Conservation (phyloP, 116 monocot species). For the Iris pallida region DNA sequence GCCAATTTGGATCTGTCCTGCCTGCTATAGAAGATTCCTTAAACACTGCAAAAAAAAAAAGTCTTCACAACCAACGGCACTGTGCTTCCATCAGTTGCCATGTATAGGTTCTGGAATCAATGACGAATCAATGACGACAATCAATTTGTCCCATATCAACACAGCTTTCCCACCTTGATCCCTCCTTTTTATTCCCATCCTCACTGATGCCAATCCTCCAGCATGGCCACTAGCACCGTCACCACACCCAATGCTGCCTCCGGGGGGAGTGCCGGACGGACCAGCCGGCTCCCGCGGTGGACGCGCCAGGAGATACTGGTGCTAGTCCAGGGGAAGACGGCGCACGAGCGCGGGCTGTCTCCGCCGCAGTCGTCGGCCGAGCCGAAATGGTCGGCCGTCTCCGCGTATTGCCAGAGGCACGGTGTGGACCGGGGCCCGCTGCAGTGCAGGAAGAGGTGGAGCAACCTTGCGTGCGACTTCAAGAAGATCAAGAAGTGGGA, state of each 20-base stretch:
- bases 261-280: background rate
- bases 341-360: conserved; percentile 17
- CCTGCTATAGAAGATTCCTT: no score
- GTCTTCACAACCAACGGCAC: no score
- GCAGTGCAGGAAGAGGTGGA: conserved; percentile 49
- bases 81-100: no score
- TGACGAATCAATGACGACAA: no score
- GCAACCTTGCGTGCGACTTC: conserved; percentile 41
- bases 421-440: conserved; percentile 35
- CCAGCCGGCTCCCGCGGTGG: conserved; percentile 32
- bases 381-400: conserved; percentile 36
- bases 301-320: conserved; percentile 36
- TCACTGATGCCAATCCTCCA: background rate
- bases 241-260: background rate
- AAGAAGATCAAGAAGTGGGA: conserved; percentile 45
- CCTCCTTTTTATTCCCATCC: no score
- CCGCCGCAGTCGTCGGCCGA: background rate
- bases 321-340: conserved; percentile 32
- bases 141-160: no score
- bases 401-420: conserved; percentile 24
- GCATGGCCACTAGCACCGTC: background rate
- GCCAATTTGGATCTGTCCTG: no score
- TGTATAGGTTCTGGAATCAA: no score
- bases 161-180: no score
- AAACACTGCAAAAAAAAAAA: no score